Percentiles rank a stretch among this genome's conserved stretches.
Conservation (phyloP, 352 stramenopile species). For the Albugo candida region DNA sequence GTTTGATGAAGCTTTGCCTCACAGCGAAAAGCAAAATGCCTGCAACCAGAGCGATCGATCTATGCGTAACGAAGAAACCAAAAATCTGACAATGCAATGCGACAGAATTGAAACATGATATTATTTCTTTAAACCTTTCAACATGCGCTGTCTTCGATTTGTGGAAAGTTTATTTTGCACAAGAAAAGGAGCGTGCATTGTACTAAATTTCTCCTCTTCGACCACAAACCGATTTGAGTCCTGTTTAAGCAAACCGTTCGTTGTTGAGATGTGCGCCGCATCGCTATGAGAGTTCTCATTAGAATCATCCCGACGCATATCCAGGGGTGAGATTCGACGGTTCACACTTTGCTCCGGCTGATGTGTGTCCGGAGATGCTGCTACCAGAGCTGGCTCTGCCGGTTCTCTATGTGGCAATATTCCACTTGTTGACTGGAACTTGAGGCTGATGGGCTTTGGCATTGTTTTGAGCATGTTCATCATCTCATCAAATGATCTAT, state of each 20-base stretch:
- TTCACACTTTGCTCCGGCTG: not conserved
- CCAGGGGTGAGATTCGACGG: not conserved
- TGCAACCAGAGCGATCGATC: too few species aligned
- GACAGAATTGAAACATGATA: not conserved
- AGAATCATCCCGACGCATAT: not conserved
- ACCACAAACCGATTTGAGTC: slow-evolving; percentile 14
- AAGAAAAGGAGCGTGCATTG: slow-evolving; percentile 71
- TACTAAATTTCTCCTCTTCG: slow-evolving; percentile 73
- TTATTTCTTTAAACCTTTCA: slow-evolving; percentile 80
- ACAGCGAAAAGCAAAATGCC: too few species aligned
- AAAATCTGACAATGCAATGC: not conserved
- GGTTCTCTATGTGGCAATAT: not conserved
- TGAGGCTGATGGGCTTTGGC: slow-evolving; percentile 68
- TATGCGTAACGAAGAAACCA: not conserved
- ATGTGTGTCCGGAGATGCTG: not conserved
- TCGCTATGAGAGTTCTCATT: not conserved
- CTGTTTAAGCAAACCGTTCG: slow-evolving; percentile 10
- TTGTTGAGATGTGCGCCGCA: slow-evolving; percentile 19
- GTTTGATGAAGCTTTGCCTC: too few species aligned
- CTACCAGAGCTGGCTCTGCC: not conserved
- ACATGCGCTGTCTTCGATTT: slow-evolving; percentile 70
- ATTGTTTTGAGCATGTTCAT: slow-evolving; percentile 77
- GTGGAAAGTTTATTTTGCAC: slow-evolving; percentile 75
- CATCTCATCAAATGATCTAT: slow-evolving; percentile 75
- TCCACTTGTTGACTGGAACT: slow-evolving; percentile 44